Evolutionary conservation across 2,329 filamentous ascomycete species (phyloP), one percentile per base, ranked within the genome.

Genomic region (Hymenoscyphus scutula): DNA sequence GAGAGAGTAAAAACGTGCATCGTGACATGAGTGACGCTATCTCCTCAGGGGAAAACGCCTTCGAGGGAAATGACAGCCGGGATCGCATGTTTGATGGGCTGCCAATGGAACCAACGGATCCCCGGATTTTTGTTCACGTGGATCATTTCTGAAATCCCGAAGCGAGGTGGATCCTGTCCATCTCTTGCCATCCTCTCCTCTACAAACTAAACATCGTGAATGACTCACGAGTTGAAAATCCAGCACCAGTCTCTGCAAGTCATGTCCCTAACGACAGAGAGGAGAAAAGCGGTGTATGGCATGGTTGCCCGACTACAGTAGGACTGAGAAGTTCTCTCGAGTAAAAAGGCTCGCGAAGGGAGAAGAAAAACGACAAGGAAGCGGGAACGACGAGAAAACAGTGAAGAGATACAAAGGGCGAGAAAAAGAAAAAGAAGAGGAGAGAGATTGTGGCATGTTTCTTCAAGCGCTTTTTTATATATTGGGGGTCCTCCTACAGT

Each of bases 1-100:
- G n/a, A n/a, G n/a, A n/a, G n/a, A n/a, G n/a, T n/a, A n/a, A 48
- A 48, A 48, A 48, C 41, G 41, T 48, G 41, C 41, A 48, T 48
- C 41, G 41, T 48, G 41, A 48, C 41, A 48, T 48, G 11, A 6
- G 41, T 48, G 41, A 48, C 41, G 19, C 7, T 48, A 10, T 23
- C 23, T 19, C 15, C 8, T n/a, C 19, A n/a, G 41, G 41, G 41
- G 7, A 45, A 45, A 45, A 45, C 38, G 38, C 19, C 15, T 45
- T 7, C 41, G 23, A 45, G 41, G 41, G 41, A 45, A 25, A 48
- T 11, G 19, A 23, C 17, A 45, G 41, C 41, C 41, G 41, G 23
- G n/a, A 45, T 45, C n/a, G 41, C n/a, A 45, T 17, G n/a, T 8
- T 45, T 10, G 19, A 19, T 8, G 10, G 3, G n/a, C 41, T 2